A percentile compares a stretch with the other conserved stretches of the same genome.
Evolutionary conservation across 352 stramenopile genomes (phyloP).

Genomic region (Phytophthora colocasiae): DNA sequence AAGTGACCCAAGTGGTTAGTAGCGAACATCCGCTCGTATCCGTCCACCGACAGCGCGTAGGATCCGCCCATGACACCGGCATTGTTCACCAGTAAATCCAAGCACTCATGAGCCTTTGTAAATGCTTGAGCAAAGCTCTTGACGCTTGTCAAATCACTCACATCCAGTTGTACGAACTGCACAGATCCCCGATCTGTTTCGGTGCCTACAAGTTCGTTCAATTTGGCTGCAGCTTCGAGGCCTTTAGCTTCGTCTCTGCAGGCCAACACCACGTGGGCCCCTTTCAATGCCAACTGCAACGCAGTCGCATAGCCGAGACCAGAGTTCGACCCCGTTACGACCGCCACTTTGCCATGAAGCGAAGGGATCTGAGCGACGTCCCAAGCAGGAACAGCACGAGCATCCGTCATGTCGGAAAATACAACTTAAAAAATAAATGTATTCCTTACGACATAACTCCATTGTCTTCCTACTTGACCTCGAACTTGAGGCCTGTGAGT

Average conservation of each 20-base stretch:
- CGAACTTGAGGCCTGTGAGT: slow-evolving; percentile 40
- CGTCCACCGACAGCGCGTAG: slow-evolving; percentile 43
- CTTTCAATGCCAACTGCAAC: slow-evolving; percentile 35
- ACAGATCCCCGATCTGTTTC: slow-evolving; percentile 21
- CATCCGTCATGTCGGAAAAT: too few relatives aligned
- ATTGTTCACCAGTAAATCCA: slow-evolving; percentile 79
- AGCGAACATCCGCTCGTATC: slow-evolving; percentile 61
- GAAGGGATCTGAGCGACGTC: slow-evolving; percentile 34
- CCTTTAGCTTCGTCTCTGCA: slow-evolving; percentile 35
- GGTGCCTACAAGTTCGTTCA: slow-evolving; percentile 21
- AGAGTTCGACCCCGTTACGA: slow-evolving; percentile 47
- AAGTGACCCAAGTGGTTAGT: slow-evolving; percentile 74
- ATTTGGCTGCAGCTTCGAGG: slow-evolving; percentile 21
- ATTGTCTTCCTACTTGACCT: slow-evolving; percentile 21
- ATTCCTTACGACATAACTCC: background rate
- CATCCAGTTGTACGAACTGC: slow-evolving; percentile 56
- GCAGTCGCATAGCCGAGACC: slow-evolving; percentile 45
- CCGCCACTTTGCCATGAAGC: slow-evolving; percentile 35
- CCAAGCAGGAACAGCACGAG: slow-evolving; percentile 4
- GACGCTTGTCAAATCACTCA: slow-evolving; percentile 50
- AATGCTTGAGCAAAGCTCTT: slow-evolving; percentile 40
- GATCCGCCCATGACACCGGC: slow-evolving; percentile 59
- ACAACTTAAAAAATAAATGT: too few relatives aligned
- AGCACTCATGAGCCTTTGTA: slow-evolving; percentile 20
- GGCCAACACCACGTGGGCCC: slow-evolving; percentile 42